Evolutionary conservation across 192 early-diverging fungal species (phyloP), one percentile per base, ranked within the genome.

Genomic region (Backusella tarrabulga): DNA sequence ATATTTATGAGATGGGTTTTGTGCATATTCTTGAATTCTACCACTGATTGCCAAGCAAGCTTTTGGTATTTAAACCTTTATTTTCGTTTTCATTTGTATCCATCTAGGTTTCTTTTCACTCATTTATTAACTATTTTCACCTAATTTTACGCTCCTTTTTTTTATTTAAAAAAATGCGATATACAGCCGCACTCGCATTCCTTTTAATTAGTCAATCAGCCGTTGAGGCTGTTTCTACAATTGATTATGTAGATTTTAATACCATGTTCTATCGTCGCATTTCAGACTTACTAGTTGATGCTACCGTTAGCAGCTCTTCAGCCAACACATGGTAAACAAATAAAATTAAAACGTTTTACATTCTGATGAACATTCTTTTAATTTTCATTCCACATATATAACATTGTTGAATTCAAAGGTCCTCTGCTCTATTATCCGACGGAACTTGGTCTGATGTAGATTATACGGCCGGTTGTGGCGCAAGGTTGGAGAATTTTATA

Each of bases 391-490:
- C 26, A 29, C 29, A 26, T 60, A 29, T 6, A 63, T 29, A 63
- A 63, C 56, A 63, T 11, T 63, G 26, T 12, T 63, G 23, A 63
- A 23, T 63, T 63, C 12, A 63, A 63, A 63, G 56, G 56, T 63
- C 56, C 4, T 29, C 11, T 29, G 8, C 23, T 63, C 11, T 68
- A 11, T n/a, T 6, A 38, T 66, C 56, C 29, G 15, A 35, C 4
- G 78, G 78, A 21, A 63, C 72, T 32, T 79, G 78, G 78, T 26
- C 67, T 14, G 68, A 75, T 11, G 67, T 79, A 3, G 68, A 79
- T 32, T 79, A 75, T n/a, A 69, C 72, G 0, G 15, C 35, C 21
- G 78, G 78, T 44, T 79, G 78, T 60, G 41, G 6, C 0, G 78
- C 73, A 56, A 44, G 71, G 71, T 72, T 32, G 26, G 26, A 34